Percentiles rank a stretch among this genome's conserved stretches.
Conservation (phyloP, 1,284 basidiomycete genomes). For the Puccinia polysora region DNA sequence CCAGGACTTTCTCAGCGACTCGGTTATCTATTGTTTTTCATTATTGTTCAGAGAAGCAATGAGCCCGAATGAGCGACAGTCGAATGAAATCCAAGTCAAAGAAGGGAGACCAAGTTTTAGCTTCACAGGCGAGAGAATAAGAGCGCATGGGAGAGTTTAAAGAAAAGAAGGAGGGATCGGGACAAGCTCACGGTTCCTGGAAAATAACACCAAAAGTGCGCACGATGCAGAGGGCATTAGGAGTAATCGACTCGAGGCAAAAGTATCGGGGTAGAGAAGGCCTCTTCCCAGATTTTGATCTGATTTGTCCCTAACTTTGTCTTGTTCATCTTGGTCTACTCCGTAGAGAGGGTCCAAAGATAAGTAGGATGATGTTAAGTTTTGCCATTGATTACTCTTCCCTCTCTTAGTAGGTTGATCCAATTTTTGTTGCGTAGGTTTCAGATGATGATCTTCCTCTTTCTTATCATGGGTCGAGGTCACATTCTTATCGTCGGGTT, state of each 20-base stretch:
- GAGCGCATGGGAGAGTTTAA: background rate
- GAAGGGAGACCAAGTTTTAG: background rate
- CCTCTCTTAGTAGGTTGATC: slow-evolving; percentile 1
- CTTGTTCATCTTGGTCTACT: slow-evolving; percentile 18
- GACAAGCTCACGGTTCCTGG: slow-evolving; percentile 25
- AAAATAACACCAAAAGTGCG: slow-evolving; percentile 38
- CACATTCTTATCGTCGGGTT: background rate
- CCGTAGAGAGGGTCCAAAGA: slow-evolving; percentile 38
- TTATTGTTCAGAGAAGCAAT: background rate
- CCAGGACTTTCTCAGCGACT: slow-evolving; percentile 21
- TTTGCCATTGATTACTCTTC: slow-evolving; percentile 35
- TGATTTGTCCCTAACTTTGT: slow-evolving; percentile 18
- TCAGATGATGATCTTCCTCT: background rate
- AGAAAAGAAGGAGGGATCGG: background rate
- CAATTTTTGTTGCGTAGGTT: background rate
- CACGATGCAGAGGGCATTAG: slow-evolving; percentile 40
- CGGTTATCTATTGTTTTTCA: slow-evolving; percentile 25
- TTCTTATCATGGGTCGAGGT: background rate
- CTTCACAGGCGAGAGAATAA: background rate
- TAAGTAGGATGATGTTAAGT: slow-evolving; percentile 40
- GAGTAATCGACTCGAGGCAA: slow-evolving; percentile 37
- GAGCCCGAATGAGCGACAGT: too few relatives aligned
- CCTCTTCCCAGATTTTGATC: slow-evolving; percentile 28
- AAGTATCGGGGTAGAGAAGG: slow-evolving; percentile 38
- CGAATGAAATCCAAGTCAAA: background rate